A percentile compares a stretch with the other conserved stretches of the same genome.
phyloP scores from a whole-genome alignment of 306 rosid species.

The Dicorynia guianensis region DNA sequence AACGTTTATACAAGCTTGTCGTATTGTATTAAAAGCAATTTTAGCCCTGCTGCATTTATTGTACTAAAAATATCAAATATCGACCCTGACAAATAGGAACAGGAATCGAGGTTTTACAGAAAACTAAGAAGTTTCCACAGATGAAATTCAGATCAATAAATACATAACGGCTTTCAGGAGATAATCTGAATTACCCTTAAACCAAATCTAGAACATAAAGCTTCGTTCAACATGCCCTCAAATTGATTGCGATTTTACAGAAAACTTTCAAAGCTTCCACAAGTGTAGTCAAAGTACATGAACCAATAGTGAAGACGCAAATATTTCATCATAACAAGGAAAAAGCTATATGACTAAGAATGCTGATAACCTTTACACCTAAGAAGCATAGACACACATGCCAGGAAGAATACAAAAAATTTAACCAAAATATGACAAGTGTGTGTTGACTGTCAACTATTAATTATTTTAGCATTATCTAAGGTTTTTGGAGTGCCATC shows the following conservation, averaged over 20 bases:
- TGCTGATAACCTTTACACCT: background rate
- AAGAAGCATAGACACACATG: background rate
- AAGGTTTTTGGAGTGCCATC: background rate
- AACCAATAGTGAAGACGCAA: background rate
- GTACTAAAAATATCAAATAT: background rate
- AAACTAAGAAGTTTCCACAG: constrained; percentile 15
- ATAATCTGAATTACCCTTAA: background rate
- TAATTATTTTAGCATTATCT: background rate
- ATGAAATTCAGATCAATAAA: background rate
- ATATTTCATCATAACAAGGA: background rate
- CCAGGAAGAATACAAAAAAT: background rate
- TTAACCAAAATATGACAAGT: background rate
- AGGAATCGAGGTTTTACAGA: background rate
- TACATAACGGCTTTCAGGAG: background rate
- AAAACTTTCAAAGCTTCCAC: background rate
- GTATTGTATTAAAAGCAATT: constrained; percentile 14
- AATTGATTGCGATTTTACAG: constrained; percentile 23
- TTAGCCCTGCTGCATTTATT: constrained; percentile 1
- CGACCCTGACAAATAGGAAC: background rate
- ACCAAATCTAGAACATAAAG: background rate
- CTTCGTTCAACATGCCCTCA: background rate
- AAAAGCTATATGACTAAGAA: constrained; percentile 4
- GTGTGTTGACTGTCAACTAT: background rate
- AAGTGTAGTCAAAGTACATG: background rate
- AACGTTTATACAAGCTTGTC: constrained; percentile 16